Base-by-base conservation (phyloP, 352 stramenopile species). In the Thraustochytrium sp. region DNA sequence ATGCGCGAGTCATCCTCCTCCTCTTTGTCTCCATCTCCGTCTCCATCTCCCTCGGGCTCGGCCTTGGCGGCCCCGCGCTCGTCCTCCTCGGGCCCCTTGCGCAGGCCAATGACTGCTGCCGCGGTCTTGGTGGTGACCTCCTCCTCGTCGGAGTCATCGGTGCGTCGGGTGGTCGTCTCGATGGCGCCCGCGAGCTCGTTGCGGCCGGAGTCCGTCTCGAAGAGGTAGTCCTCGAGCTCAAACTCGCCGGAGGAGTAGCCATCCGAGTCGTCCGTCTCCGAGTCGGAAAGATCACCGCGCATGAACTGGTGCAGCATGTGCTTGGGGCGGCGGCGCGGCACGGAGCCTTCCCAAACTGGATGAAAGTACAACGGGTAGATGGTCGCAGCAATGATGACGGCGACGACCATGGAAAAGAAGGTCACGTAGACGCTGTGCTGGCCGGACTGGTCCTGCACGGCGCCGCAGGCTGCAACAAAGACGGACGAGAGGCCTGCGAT, bases 331-430 rank as follows among this genome's bases (percentile, higher is more conserved):
- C 59, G 59, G 13, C 59, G 59, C 8, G 59, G 59, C 59, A 21
- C 36, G 16, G 59, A 72, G 59, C 46, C 46, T 29, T 72, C 59
- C 59, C 59, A 72, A 2, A 72, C 31, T 11, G 59, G 59, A 3
- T 72, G 59, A 72, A 72, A 72, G 9, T 72, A 72, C 18, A 72
- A 44, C 40, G 59, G 59, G n/a, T 72, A 72, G 13, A 72, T 26
- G 3, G 59, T 31, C 13, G 46, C 4, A 9, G 59, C 46, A 16
- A 72, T 29, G 2, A 72, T 11, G 26, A 72, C 40, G 11, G 9
- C 59, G 11, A 72, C 9, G 2, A 72, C 16, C 11, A 31, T 31
- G 8, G 59, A 72, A 31, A 44, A 72, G 46, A 72, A 49, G 31
- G 59, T 72, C 0, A 72, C 59, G 0, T 44, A 11, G 34, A 26